Base-by-base conservation (phyloP, 306 rosid genomes). In the Trifolium fragiferum region DNA sequence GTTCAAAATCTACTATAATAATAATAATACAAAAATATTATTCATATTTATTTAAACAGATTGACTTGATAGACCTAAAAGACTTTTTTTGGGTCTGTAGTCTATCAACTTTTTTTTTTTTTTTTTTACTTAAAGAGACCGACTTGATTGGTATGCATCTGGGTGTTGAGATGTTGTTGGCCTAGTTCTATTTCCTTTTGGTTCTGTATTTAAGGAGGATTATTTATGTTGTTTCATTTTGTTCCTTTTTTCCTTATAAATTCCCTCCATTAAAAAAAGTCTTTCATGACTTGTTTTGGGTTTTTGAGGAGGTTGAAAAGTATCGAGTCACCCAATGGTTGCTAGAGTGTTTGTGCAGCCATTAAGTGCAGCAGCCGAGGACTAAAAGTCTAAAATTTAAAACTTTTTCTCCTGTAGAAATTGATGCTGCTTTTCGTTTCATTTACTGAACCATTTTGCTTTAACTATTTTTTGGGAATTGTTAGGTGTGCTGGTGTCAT, bases 401-500 rank as follows among this genome's bases (percentile, higher is more conserved):
- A 59, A 13, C 20, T 3, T 23, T 60, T 66, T 49, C 60, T 30
- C 59, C 7, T 44, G 70, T 69, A 47, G 78, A 62, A 68, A 57
- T 25, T 20, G 21, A 27, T 37, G 63, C 76, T 74, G 7, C 21
- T 25, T 75, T 75, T 74, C 75, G 73, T 68, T 76, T 43, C 12
- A 25, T 32, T 68, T 16, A 68, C 15, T 50, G 68, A 74, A 21
- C 66, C 37, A 8, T 64, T 66, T 44, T 63, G 41, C 68, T 62
- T 71, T 68, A 78, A 66, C 47, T 57, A 60, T 61, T 35, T 70
- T 74, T 62, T 64, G 68, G 60, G 61, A 72, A 82, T 46, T 86
- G 73, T 25, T 37, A 93, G 98, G 97, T 80, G 35, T 89, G 96
- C 82, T 93, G 98, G 98, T 91, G 94, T 80, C 91, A 84, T 49